These are phyloP conservation scores for Paecilomyces sp. DNA, from an alignment of 2,329 filamentous ascomycete species.

Conservation along the genomic window DNA sequence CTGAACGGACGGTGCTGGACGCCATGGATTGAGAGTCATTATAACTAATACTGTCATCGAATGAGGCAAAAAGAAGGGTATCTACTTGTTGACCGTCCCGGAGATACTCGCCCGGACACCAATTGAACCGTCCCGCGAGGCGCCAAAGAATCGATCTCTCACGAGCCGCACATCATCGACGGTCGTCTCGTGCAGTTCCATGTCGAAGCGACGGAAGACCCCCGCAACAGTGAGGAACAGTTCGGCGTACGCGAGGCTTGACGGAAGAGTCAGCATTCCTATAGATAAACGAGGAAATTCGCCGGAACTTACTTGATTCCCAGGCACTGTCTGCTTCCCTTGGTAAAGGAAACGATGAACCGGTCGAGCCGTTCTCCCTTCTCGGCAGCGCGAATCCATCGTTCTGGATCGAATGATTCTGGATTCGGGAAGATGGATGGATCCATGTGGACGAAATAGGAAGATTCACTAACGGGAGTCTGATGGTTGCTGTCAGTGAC, in stretches of 20 bases:
- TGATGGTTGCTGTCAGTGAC: slow-evolving; percentile 3
- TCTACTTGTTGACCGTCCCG: neutral
- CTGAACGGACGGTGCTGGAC: neutral
- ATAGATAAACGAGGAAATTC: neutral
- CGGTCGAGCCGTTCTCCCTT: slow-evolving; percentile 25
- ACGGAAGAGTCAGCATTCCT: neutral
- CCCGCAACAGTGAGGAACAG: slow-evolving; percentile 22
- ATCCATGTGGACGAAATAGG: slow-evolving; percentile 27
- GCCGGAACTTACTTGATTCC: slow-evolving; percentile 32
- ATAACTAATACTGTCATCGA: neutral
- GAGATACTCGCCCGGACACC: neutral
- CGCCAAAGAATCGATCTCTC: slow-evolving; percentile 17
- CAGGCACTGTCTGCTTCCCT: slow-evolving; percentile 39
- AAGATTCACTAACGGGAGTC: slow-evolving; percentile 32
- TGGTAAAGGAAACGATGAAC: slow-evolving; percentile 32
- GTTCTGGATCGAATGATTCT: slow-evolving; percentile 27
- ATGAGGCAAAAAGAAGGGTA: neutral
- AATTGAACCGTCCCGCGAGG: neutral
- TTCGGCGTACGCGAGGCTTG: slow-evolving; percentile 26
- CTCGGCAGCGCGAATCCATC: slow-evolving; percentile 27
- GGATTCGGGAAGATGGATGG: slow-evolving; percentile 30
- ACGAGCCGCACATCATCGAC: slow-evolving; percentile 19
- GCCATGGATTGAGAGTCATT: neutral
- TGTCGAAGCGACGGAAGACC: slow-evolving; percentile 21
- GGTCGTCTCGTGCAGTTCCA: slow-evolving; percentile 26